Evolutionary conservation across 2,329 filamentous ascomycete species (phyloP).

Genomic region (Lecanicillium sp.): DNA sequence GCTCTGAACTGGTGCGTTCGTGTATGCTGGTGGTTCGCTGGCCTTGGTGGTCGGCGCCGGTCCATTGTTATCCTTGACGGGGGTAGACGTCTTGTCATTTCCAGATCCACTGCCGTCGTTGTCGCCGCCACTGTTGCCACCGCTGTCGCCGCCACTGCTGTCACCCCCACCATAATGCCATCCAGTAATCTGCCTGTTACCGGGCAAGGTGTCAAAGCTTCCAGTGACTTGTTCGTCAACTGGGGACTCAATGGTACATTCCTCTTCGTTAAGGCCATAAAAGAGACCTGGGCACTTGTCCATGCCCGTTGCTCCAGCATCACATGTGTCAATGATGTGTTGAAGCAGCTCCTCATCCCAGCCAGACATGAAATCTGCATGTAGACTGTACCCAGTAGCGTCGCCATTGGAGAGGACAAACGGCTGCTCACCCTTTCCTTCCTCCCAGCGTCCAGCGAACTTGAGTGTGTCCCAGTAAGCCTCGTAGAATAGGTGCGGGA

Average conservation of each 20-base stretch:
- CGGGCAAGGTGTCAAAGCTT: slow-evolving; percentile 41
- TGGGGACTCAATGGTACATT: slow-evolving; percentile 43
- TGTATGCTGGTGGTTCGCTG: neutral
- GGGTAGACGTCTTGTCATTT: neutral
- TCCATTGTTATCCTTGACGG: too few relatives aligned
- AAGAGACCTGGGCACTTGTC: slow-evolving; percentile 53
- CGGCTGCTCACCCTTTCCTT: slow-evolving; percentile 46
- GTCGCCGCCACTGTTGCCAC: too few relatives aligned
- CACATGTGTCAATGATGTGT: slow-evolving; percentile 59
- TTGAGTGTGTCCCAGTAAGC: slow-evolving; percentile 52
- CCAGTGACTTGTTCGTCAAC: slow-evolving; percentile 38
- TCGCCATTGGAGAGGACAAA: slow-evolving; percentile 67
- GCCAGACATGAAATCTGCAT: slow-evolving; percentile 66
- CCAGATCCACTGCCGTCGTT: neutral
- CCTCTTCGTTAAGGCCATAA: slow-evolving; percentile 40
- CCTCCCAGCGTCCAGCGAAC: slow-evolving; percentile 46
- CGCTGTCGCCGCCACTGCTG: neutral
- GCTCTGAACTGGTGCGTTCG: neutral
- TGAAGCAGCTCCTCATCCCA: slow-evolving; percentile 62
- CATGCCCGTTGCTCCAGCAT: slow-evolving; percentile 51
- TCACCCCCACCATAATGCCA: slow-evolving; percentile 34
- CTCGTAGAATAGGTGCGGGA: slow-evolving; percentile 51
- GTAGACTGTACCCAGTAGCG: slow-evolving; percentile 59
- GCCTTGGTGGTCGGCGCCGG: slow-evolving; percentile 2
- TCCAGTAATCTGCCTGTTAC: slow-evolving; percentile 45